Evolutionary conservation across 2,329 filamentous ascomycete genomes (phyloP).

Genomic region (Fusarium burgessii): DNA sequence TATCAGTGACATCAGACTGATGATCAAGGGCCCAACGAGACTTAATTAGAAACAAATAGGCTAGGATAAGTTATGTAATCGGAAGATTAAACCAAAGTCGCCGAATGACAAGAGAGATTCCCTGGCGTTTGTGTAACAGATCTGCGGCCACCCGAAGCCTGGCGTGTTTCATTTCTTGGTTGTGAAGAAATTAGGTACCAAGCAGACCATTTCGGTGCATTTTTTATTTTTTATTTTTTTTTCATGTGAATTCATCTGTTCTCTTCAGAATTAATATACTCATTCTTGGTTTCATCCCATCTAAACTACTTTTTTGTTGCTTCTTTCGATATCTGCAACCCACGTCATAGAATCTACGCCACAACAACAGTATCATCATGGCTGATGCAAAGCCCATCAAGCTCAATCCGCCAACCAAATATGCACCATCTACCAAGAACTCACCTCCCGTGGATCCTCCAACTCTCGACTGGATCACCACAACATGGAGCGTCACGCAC

Average conservation of each 20-base stretch:
- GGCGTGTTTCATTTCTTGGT: constrained; percentile 31
- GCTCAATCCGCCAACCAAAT: constrained; percentile 61
- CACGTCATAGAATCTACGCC: background rate
- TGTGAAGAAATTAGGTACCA: constrained; percentile 28
- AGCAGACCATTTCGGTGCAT: constrained; percentile 3
- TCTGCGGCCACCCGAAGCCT: constrained; percentile 30
- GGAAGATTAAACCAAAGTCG: constrained; percentile 15
- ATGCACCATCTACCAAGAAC: constrained; percentile 49
- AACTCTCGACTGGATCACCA: constrained; percentile 67
- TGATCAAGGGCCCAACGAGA: background rate
- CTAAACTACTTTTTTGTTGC: background rate
- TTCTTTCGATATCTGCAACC: background rate
- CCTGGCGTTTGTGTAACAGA: constrained; percentile 9
- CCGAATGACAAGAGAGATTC: constrained; percentile 9
- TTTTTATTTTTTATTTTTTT: no score
- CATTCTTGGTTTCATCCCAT: background rate
- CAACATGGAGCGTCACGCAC: constrained; percentile 81
- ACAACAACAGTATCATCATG: constrained; percentile 26
- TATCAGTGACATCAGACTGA: constrained; percentile 24
- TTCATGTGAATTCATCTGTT: constrained; percentile 9
- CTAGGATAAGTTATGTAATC: constrained; percentile 25
- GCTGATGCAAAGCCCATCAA: constrained; percentile 38
- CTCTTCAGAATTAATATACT: background rate
- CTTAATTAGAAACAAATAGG: constrained; percentile 12
- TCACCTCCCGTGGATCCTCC: constrained; percentile 58